Percentiles rank a stretch among this genome's conserved stretches.
Evolutionary conservation across 2,329 filamentous ascomycete species (phyloP).

Genomic region (Cladosporium sp.): DNA sequence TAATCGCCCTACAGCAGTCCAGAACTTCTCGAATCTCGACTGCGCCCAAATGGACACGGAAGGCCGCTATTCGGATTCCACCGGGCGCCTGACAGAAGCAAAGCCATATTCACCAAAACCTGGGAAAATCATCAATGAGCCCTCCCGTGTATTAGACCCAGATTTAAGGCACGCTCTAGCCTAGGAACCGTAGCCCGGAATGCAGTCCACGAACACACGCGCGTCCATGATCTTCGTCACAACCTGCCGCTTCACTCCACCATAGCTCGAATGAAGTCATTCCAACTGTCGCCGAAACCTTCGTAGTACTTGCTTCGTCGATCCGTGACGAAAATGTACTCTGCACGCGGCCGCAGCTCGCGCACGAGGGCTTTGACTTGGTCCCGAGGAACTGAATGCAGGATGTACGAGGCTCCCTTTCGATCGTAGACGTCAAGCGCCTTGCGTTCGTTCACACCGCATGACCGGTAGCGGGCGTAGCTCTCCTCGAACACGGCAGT

Average conservation of each 20-base stretch:
- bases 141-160: not conserved
- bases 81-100: not conserved
- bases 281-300: slow-evolving; percentile 26
- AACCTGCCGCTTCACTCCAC: slow-evolving; percentile 13
- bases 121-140: not conserved
- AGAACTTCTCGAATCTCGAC: not conserved
- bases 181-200: not conserved
- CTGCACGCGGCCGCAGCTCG: slow-evolving; percentile 25
- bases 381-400: slow-evolving; percentile 25
- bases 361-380: slow-evolving; percentile 21
- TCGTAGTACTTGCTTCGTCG: slow-evolving; percentile 25
- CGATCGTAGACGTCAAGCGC: slow-evolving; percentile 21
- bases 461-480: slow-evolving; percentile 19
- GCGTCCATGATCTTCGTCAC: not conserved
- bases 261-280: slow-evolving; percentile 28
- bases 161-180: not conserved
- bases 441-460: slow-evolving; percentile 17
- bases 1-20: not conserved
- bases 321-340: slow-evolving; percentile 29
- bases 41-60: not conserved
- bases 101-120: not conserved
- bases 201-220: not conserved
- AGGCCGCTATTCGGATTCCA: not conserved
- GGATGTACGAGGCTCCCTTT: slow-evolving; percentile 24
- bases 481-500: slow-evolving; percentile 27